Conservation (phyloP, 164 flowering plant species). For the Sedum album region DNA sequence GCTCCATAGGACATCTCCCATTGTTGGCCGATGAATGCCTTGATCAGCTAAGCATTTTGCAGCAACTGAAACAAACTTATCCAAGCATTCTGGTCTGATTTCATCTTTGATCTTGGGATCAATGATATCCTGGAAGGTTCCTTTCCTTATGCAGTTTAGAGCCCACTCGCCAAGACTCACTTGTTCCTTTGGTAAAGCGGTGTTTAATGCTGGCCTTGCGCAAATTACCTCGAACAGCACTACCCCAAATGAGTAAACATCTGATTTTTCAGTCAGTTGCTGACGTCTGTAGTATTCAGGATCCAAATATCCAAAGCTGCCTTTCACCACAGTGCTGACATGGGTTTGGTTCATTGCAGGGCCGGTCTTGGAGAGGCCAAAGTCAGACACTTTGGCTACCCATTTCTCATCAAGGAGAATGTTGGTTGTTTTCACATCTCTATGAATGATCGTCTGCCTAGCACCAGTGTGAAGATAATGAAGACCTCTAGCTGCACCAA, state of each 20-base stretch:
- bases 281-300: conserved; percentile 66
- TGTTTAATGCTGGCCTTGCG: not conserved
- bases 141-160: not conserved
- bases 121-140: not conserved
- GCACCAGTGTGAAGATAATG: conserved; percentile 53
- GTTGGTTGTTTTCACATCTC: conserved; percentile 55
- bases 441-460: conserved; percentile 38
- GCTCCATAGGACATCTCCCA: not conserved
- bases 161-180: not conserved
- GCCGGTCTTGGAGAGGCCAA: conserved; percentile 41
- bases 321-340: conserved; percentile 69
- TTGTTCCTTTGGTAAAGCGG: not conserved
- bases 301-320: conserved; percentile 67
- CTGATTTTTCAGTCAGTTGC: conserved; percentile 39
- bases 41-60: not conserved
- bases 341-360: conserved; percentile 18
- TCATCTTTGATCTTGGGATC: not conserved
- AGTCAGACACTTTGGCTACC: conserved; percentile 57
- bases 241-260: not conserved
- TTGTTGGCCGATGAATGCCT: not conserved
- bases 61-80: not conserved
- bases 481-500: conserved; percentile 45
- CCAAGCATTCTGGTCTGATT: not conserved
- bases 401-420: conserved; percentile 46
- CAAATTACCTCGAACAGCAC: not conserved